Evolutionary conservation across 805 yeast genomes (phyloP), one percentile per base, ranked within the genome.

Genomic region (Osmozyma mogii): DNA sequence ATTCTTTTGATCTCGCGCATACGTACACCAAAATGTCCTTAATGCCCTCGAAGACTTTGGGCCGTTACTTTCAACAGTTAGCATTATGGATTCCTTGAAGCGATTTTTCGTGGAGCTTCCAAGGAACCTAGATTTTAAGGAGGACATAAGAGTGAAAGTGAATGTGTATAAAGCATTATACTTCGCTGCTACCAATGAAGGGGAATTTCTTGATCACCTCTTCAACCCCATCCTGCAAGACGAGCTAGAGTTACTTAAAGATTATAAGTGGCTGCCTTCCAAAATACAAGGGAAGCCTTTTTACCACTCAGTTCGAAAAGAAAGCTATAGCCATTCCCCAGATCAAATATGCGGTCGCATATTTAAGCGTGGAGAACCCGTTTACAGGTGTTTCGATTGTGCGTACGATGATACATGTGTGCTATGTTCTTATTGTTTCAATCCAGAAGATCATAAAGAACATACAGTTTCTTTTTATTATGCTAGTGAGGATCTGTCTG

Each of bases 391-490:
- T 47, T 62, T 62, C 19, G 84, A 81, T 34, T 83, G 94, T 61
- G 84, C 83, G 0, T 71, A 68, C 36, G 94, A 83, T 52, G 75
- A 74, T 6, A 78, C 88, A 0, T 83, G 94, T 61, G 87, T 84
- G 19, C 49, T 83, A 16, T 83, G 94, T 54, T 71, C 68, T 9
- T 58, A 74, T 41, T 83, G 94, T 50, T 83, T 80, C 56, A 78
- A 79, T 49, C 67, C 70, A 31, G 68, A 68, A 4, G 84, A 80
- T 43, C 94, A 83, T 49, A 47, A 54, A 9, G 76, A 67, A 30
- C 94, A 83, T 47, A 72, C 72, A 36, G 82, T 83, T 6, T 56
- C 65, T 17, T 65, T 68, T 31, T 72, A 65, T 47, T 61, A 59
- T 9, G 65, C 81, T 4, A 40, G 48, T 4, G 76, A 71, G 3